Base-by-base conservation (phyloP, 805 yeast species). In the Saturnispora zaruensis region DNA sequence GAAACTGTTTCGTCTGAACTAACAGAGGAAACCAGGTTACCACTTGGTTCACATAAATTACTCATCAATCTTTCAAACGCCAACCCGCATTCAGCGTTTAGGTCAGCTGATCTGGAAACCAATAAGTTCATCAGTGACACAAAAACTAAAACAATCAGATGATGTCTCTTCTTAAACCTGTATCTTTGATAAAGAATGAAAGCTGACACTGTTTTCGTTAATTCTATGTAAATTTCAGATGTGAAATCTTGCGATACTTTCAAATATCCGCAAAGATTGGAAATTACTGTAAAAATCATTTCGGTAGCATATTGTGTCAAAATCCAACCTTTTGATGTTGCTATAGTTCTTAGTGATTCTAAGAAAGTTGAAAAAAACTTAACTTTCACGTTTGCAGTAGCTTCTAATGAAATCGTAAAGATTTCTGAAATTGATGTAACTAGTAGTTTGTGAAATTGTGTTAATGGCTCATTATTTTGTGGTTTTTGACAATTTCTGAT, bases 21-120 rank as follows among this genome's bases (percentile, higher is more conserved):
- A 42, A 63, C 53, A 2, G 53, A 45, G 8, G 51, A 41, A 18
- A 44, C 38, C 6, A 45, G 34, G 28, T 66, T 58, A 44, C 67
- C 63, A 8, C 76, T 70, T 3, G 96, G 95, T 57, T 87, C 95
- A 68, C 95, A 87, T 32, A 84, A 66, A 57, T 84, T 83, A 21
- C 74, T 68, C 43, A 88, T 61, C 18, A 86, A 66, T 56, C 96
- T 74, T 5, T 83, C 63, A 47, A 69, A 75, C 3, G 81, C 63
- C 11, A 66, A 58, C 0, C 82, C 84, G 24, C 79, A 69, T 7
- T 59, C 61, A 6, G 23, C 24, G 7, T 44, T 26, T 11, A 48
- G 25, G 13, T 54, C 56, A 8, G 48, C 28, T 5, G 48, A 44
- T 18, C 56, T 52, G 45, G 62, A 48, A 69, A 66, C 57, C 4